Conservation (phyloP, 441 rosid genomes). For the Hura crepitans region DNA sequence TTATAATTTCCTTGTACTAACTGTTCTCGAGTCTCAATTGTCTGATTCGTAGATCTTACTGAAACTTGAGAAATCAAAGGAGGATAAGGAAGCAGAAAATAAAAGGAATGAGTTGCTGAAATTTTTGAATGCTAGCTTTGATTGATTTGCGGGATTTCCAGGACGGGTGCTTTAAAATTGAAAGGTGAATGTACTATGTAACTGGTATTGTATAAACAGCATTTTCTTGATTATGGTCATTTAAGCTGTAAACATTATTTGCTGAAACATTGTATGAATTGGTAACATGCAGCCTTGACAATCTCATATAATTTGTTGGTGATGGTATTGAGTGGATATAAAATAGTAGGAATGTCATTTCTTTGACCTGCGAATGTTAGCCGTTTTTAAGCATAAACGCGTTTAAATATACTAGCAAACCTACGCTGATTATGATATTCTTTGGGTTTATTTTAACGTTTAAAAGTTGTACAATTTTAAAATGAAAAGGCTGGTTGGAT, state of each 20-base stretch:
- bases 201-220: no score
- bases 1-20: neutral
- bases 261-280: neutral
- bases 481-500: no score
- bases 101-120: constrained; percentile 86
- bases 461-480: no score
- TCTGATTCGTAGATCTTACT: constrained; percentile 54
- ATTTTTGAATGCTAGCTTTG: constrained; percentile 92
- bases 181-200: no score
- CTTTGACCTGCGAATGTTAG: no score
- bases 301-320: neutral
- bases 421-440: no score
- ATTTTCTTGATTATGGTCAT: no score
- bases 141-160: constrained; percentile 37
- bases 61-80: constrained; percentile 90
- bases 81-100: constrained; percentile 85
- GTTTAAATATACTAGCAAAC: no score
- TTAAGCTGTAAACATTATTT: neutral
- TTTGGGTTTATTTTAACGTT: no score
- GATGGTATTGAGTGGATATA: no score
- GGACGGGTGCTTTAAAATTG: neutral
- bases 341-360: neutral
- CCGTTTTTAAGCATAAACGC: no score
- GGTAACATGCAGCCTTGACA: no score
- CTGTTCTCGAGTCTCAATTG: neutral